These are phyloP conservation scores for Macrolepiota fuliginosa DNA, from an alignment of 768 basidiomycete genomes.

Conservation along the genomic window DNA sequence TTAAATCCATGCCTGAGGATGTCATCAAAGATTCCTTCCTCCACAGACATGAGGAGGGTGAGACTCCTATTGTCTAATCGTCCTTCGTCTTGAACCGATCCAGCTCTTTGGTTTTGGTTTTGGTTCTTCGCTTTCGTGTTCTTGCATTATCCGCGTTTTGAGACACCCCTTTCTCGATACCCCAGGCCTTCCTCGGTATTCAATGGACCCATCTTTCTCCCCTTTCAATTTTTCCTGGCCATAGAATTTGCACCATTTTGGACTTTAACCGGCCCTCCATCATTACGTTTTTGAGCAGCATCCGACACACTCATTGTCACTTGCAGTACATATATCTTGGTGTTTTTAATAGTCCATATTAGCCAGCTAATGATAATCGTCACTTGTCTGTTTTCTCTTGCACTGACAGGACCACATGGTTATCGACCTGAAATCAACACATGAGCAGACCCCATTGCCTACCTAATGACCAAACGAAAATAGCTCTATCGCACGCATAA, in stretches of 20 bases:
- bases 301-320: not conserved
- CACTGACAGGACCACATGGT: not conserved
- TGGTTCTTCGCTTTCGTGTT: not conserved
- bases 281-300: not conserved
- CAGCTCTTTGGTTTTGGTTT: not conserved
- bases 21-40: slow-evolving; percentile 34
- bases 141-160: not conserved
- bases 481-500: not conserved
- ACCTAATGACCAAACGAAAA: not conserved
- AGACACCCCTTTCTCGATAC: not conserved
- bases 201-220: not conserved
- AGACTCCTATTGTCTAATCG: not conserved
- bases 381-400: not conserved
- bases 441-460: not conserved
- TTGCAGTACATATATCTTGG: not conserved
- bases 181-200: not conserved
- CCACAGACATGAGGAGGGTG: not conserved
- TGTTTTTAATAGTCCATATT: not conserved
- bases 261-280: not conserved
- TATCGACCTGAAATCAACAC: not conserved
- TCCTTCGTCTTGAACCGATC: no score
- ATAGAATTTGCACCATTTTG: not conserved
- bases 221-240: not conserved
- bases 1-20: slow-evolving; percentile 38
- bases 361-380: not conserved